A percentile compares a stretch with the other conserved stretches of the same genome.
phyloP scores from a whole-genome alignment of 805 yeast species.

The Hanseniaspora taiwanica region DNA sequence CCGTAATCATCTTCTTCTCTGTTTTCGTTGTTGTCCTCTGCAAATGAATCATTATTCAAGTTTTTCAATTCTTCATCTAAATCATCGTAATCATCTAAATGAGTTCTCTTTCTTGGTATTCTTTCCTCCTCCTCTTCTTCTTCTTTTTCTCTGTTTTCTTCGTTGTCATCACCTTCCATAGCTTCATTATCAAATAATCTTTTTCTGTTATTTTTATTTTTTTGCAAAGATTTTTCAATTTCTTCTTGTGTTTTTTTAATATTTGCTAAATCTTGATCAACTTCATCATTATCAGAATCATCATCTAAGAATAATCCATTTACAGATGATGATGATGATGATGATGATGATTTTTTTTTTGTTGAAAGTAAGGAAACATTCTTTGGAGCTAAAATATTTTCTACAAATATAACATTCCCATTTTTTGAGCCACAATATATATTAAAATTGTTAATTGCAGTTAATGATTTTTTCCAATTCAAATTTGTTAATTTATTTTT shows the following conservation, averaged over 20 bases:
- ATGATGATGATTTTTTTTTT: slow-evolving; percentile 5
- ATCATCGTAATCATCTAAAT: slow-evolving; percentile 15
- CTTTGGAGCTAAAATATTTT: slow-evolving; percentile 14
- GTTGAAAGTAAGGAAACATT: slow-evolving; percentile 4
- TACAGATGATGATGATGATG: slow-evolving; percentile 3
- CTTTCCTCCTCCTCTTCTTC: not conserved
- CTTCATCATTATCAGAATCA: slow-evolving; percentile 21
- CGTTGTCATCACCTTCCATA: slow-evolving; percentile 8
- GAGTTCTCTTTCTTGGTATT: too few species aligned
- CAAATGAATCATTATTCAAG: slow-evolving; percentile 9
- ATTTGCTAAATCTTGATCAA: not conserved
- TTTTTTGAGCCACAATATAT: slow-evolving; percentile 23
- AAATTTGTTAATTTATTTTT: slow-evolving; percentile 18
- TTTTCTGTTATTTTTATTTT: slow-evolving; percentile 14
- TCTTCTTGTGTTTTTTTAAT: slow-evolving; percentile 7
- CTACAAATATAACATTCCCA: slow-evolving; percentile 27
- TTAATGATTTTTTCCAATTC: slow-evolving; percentile 23
- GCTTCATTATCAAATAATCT: slow-evolving; percentile 14
- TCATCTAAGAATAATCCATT: slow-evolving; percentile 19
- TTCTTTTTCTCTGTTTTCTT: slow-evolving; percentile 4
- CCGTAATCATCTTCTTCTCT: slow-evolving; percentile 21
- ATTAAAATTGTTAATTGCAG: slow-evolving; percentile 15
- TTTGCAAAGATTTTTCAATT: slow-evolving; percentile 8
- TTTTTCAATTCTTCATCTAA: slow-evolving; percentile 13
- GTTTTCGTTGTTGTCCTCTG: slow-evolving; percentile 18